Percentiles rank a stretch among this genome's conserved stretches.
phyloP scores from a whole-genome alignment of 768 basidiomycete genomes.

The Hebeloma cylindrosporum region DNA sequence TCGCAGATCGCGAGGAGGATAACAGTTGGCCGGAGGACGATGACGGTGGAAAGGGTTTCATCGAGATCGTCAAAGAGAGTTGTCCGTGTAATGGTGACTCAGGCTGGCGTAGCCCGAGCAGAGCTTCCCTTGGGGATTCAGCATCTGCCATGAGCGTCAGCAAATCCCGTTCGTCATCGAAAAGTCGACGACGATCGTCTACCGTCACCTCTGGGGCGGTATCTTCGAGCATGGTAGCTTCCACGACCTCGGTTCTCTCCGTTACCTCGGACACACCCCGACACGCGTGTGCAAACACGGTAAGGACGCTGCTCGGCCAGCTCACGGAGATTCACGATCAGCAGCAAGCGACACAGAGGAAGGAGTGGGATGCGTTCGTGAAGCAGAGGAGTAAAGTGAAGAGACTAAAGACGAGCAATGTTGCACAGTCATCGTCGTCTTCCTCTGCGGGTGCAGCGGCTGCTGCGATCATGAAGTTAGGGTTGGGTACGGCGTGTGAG shows the following conservation, averaged over 20 bases:
- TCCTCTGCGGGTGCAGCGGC: constrained; percentile 40
- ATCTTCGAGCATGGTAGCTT: constrained; percentile 26
- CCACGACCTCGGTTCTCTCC: constrained; percentile 54
- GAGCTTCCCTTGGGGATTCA: constrained; percentile 11
- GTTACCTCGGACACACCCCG: constrained; percentile 63
- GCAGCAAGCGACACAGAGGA: constrained; percentile 63
- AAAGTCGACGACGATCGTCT: constrained; percentile 48
- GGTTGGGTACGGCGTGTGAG: constrained; percentile 59
- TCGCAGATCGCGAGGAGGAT: constrained; percentile 79
- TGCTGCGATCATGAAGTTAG: constrained; percentile 68
- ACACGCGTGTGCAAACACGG: constrained; percentile 74
- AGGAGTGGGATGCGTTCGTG: constrained; percentile 90
- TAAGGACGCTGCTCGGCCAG: constrained; percentile 70
- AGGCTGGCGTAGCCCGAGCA: constrained; percentile 17
- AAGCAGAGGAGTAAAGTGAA: constrained; percentile 58
- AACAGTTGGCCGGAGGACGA: constrained; percentile 75
- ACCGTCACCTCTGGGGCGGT: constrained; percentile 26
- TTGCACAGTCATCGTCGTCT: constrained; percentile 21
- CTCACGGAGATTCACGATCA: constrained; percentile 83
- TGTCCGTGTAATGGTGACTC: constrained; percentile 43
- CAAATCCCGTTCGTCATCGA: constrained; percentile 53
- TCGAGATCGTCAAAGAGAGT: constrained; percentile 48
- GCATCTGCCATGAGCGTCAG: constrained; percentile 32
- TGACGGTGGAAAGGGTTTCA: constrained; percentile 33
- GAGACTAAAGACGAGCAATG: constrained; percentile 30